Evolutionary conservation across 805 yeast species (phyloP), one percentile per base, ranked within the genome.

Genomic region (Ogataea parapolymorpha): DNA sequence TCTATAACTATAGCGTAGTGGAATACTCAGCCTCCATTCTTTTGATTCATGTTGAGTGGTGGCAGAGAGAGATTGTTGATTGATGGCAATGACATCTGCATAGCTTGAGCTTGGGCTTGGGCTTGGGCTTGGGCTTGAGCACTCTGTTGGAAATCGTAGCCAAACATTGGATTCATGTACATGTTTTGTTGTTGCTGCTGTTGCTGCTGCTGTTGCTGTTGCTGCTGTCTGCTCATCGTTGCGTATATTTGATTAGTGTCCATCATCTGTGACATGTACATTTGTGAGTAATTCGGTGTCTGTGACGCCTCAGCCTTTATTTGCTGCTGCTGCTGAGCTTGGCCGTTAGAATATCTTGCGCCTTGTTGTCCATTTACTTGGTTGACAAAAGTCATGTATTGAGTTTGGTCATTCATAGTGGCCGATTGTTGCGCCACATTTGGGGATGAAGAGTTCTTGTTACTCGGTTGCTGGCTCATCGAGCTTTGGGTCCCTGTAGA

Each of bases 51-150:
- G 42, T 55, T 58, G 6, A 59, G 32, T 6, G 65, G 63, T 13
- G 66, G 66, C 39, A 62, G 42, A 12, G 63, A 53, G 29, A 62
- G 46, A 26, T 56, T 56, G 42, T 56, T 61, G 26, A 61, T 58
- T 2, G 62, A 53, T 6, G 63, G 63, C 18, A 52, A 42, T 10
- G 56, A 47, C 48, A 47, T 47, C 34, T 53, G 57, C 39, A 51
- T 43, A 26, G 49, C 47, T 28, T 50, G 56, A 8, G 48, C 49
- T 27, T 25, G 27, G 28, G 49, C 47, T 30, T 50, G 56, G 6
- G 48, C 49, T 27, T 49, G 27, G 28, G 49, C 47, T 30, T 50
- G 56, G 6, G 48, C 49, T 27, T 49, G 55, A 25, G 46, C 43
- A 30, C 41, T 45, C 12, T 41, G 47, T 36, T 44, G 50, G 46